phyloP scores from a whole-genome alignment of 441 rosid species.

The Mallotus repandus region DNA sequence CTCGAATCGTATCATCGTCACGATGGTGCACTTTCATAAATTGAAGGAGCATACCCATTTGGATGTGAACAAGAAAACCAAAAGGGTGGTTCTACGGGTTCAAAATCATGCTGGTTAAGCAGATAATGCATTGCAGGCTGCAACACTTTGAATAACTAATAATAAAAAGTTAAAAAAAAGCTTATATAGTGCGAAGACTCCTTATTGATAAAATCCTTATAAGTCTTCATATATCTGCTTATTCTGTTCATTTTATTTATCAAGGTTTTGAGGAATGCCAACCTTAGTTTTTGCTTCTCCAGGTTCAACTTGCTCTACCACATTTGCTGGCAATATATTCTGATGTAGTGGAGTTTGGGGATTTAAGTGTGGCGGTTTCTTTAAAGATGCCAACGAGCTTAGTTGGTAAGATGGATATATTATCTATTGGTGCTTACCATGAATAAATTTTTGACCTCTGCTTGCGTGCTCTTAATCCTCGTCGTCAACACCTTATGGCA shows the following conservation, averaged over 20 bases:
- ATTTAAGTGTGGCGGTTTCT: constrained; percentile 67
- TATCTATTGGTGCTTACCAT: constrained; percentile 60
- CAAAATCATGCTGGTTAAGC: constrained; percentile 86
- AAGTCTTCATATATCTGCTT: constrained; percentile 32
- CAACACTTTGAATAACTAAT: not conserved
- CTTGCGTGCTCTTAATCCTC: constrained; percentile 88
- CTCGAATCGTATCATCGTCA: too few species aligned
- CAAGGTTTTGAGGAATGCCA: constrained; percentile 9
- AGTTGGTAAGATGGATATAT: constrained; percentile 71
- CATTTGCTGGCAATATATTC: constrained; percentile 69
- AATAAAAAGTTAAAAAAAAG: constrained; percentile 75
- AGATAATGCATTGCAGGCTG: not conserved
- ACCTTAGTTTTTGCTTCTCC: constrained; percentile 28
- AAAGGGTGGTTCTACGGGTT: constrained; percentile 67
- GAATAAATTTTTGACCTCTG: constrained; percentile 78
- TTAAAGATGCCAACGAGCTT: constrained; percentile 76
- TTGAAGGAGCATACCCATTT: constrained; percentile 57
- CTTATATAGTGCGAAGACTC: constrained; percentile 66
- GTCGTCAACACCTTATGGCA: constrained; percentile 62
- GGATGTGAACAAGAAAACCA: constrained; percentile 32
- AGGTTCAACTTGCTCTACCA: constrained; percentile 90
- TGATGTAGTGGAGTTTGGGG: constrained; percentile 67
- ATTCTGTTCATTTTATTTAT: not conserved
- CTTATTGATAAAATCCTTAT: constrained; percentile 80
- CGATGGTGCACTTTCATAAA: too few species aligned